phyloP scores from a whole-genome alignment of 768 basidiomycete genomes.

The Amanita rimosa region DNA sequence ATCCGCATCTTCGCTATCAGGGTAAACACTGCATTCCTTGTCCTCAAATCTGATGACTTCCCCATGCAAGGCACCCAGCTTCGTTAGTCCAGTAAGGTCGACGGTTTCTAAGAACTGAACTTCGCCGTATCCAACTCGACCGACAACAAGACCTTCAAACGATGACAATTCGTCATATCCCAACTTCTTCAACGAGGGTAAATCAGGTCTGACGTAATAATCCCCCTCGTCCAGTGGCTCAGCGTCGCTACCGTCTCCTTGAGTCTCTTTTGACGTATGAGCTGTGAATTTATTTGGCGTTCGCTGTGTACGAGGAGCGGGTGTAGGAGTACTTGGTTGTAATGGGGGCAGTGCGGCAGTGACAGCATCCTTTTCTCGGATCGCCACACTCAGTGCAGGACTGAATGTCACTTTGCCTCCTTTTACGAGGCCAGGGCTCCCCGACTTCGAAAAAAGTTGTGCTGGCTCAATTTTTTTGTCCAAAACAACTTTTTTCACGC shows the following conservation, averaged over 20 bases:
- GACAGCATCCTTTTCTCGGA: slow-evolving; percentile 60
- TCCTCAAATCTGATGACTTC: slow-evolving; percentile 81
- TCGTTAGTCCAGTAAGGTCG: slow-evolving; percentile 77
- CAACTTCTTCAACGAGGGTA: slow-evolving; percentile 57
- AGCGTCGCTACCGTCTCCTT: slow-evolving; percentile 16
- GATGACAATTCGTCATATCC: slow-evolving; percentile 65
- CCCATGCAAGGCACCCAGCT: slow-evolving; percentile 76
- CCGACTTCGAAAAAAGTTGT: slow-evolving; percentile 51
- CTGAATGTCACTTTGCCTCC: slow-evolving; percentile 60
- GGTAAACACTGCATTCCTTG: slow-evolving; percentile 90
- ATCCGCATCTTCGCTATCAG: slow-evolving; percentile 75
- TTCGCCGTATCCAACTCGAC: slow-evolving; percentile 86
- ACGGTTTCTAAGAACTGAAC: slow-evolving; percentile 73
- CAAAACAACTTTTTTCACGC: slow-evolving; percentile 87
- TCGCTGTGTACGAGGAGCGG: slow-evolving; percentile 23
- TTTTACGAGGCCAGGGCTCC: slow-evolving; percentile 29
- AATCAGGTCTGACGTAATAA: slow-evolving; percentile 81
- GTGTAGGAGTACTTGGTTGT: slow-evolving; percentile 24
- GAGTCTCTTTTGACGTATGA: slow-evolving; percentile 15
- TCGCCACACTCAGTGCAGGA: slow-evolving; percentile 63
- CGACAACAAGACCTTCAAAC: slow-evolving; percentile 72
- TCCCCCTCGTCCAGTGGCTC: slow-evolving; percentile 68
- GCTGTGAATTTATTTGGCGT: slow-evolving; percentile 31
- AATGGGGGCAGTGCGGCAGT: slow-evolving; percentile 19
- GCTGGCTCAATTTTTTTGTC: slow-evolving; percentile 74